phyloP scores from a whole-genome alignment of 768 basidiomycete species.

The Lactarius vividus region DNA sequence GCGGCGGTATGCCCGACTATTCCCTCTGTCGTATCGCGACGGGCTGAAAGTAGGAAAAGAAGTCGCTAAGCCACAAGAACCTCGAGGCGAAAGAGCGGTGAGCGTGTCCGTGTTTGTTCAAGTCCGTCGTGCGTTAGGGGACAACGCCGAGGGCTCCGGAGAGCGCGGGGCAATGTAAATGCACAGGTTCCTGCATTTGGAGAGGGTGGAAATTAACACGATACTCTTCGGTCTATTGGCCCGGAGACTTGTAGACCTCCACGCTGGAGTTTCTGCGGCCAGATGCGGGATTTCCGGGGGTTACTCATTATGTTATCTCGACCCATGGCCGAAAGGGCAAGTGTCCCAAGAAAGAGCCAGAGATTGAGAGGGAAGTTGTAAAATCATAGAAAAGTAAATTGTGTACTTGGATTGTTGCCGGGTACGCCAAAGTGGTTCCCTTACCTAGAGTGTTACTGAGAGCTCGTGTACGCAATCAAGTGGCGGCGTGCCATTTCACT shows the following conservation, averaged over 20 bases:
- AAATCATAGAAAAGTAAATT: background rate
- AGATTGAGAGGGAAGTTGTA: background rate
- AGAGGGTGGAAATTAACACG: background rate
- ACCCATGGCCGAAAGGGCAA: background rate
- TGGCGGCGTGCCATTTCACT: background rate
- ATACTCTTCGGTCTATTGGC: background rate
- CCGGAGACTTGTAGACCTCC: background rate
- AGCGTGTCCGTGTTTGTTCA: background rate
- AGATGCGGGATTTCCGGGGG: background rate
- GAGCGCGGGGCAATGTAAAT: background rate
- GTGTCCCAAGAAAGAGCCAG: background rate
- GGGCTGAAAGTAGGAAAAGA: background rate
- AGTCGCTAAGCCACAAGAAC: background rate
- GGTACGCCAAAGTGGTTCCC: background rate
- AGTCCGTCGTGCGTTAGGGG: background rate
- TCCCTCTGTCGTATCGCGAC: background rate
- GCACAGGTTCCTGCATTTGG: background rate
- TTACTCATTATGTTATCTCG: background rate
- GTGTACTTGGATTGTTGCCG: background rate
- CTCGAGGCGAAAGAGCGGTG: background rate
- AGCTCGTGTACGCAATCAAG: background rate
- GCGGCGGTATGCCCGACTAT: background rate
- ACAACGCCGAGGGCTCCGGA: background rate
- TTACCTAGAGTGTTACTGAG: background rate
- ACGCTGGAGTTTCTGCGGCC: background rate